A percentile compares a stretch with the other conserved stretches of the same genome.
Evolutionary conservation across 371 early-diverging fungal species (phyloP).

Genomic region (Lichtheimia ornata): DNA sequence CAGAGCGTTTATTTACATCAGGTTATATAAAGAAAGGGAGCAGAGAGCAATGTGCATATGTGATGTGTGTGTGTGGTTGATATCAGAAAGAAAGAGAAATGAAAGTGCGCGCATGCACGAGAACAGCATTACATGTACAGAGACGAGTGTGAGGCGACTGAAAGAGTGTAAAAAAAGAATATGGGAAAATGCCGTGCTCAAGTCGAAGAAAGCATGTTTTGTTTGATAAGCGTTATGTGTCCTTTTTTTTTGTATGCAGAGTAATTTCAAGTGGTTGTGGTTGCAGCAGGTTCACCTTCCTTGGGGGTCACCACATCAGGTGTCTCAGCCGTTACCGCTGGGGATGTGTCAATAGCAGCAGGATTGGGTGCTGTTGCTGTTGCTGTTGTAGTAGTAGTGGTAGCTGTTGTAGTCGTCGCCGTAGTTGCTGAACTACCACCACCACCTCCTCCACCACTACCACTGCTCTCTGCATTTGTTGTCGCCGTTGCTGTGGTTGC

Average conservation of each 20-base stretch:
- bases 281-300: slow-evolving; percentile 19
- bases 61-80: too few relatives aligned
- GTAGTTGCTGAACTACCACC: background rate
- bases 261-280: slow-evolving; percentile 1
- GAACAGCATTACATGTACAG: too few relatives aligned
- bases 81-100: too few relatives aligned
- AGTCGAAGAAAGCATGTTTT: too few relatives aligned
- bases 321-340: slow-evolving; percentile 25
- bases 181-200: too few relatives aligned
- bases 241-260: too few relatives aligned
- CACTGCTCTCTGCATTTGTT: background rate
- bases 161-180: too few relatives aligned
- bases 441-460: too few relatives aligned
- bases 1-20: background rate
- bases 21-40: background rate
- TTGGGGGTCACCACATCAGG: slow-evolving; percentile 28
- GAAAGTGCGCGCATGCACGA: too few relatives aligned
- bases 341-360: slow-evolving; percentile 17
- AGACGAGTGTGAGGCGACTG: too few relatives aligned
- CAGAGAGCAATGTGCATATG: too few relatives aligned
- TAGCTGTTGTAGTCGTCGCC: background rate
- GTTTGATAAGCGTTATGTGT: too few relatives aligned
- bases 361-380: background rate
- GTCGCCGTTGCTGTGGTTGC: background rate
- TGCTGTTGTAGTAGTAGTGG: background rate